phyloP scores from a whole-genome alignment of 2,329 filamentous ascomycete species.

The Aspergillus unguis region DNA sequence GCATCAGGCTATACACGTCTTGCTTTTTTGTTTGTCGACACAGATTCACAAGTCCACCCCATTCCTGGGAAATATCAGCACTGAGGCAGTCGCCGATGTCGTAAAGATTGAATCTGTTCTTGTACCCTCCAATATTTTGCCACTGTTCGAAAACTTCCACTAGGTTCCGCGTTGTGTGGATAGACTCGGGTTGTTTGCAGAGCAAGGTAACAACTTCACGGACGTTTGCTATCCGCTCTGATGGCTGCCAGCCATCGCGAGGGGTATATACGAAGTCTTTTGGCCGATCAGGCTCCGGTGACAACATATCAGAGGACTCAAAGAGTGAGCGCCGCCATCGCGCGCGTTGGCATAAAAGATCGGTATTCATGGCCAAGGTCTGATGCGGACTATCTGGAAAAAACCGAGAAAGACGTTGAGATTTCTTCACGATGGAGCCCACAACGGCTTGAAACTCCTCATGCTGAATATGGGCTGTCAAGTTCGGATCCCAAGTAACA shows the following conservation, averaged over 20 bases:
- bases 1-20: constrained; percentile 39
- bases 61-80: constrained; percentile 38
- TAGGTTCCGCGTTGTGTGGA: constrained; percentile 26
- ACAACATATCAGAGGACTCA: constrained; percentile 14
- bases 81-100: constrained; percentile 43
- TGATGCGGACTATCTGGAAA: neutral
- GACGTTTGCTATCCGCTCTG: constrained; percentile 14
- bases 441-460: constrained; percentile 26
- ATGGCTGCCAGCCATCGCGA: constrained; percentile 1
- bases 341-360: constrained; percentile 14
- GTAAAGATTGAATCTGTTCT: constrained; percentile 25
- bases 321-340: constrained; percentile 42
- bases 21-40: constrained; percentile 24
- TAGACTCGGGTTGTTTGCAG: constrained; percentile 18
- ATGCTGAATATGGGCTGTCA: constrained; percentile 44
- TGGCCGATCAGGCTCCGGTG: neutral
- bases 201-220: constrained; percentile 26
- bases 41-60: constrained; percentile 44
- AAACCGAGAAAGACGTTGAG: constrained; percentile 10
- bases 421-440: constrained; percentile 8
- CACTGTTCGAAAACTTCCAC: constrained; percentile 30
- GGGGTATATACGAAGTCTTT: constrained; percentile 10
- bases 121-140: constrained; percentile 41
- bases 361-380: neutral
- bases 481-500: constrained; percentile 40